Percentiles rank a stretch among this genome's conserved stretches.
These are phyloP conservation scores for Aspergillus pseudoglaucus DNA, from an alignment of 2,329 filamentous ascomycete genomes.

Conservation along the genomic window DNA sequence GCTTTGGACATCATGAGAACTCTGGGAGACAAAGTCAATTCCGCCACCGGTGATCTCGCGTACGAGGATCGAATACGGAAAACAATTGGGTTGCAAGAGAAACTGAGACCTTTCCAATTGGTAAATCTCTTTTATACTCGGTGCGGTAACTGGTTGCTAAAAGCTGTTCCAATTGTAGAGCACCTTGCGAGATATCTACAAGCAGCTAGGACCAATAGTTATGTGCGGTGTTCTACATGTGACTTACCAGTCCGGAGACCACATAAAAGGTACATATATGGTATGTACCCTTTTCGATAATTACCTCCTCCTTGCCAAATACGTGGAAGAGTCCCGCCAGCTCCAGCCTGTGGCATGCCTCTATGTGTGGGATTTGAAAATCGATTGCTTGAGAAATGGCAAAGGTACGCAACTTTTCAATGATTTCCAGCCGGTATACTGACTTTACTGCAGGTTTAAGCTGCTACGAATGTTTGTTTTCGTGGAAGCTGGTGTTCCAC, in stretches of 20 bases:
- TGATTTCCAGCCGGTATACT: constrained; percentile 11
- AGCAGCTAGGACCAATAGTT: constrained; percentile 70
- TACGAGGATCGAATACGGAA: constrained; percentile 67
- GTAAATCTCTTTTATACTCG: constrained; percentile 40
- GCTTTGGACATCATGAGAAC: constrained; percentile 65
- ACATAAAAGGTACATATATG: constrained; percentile 72
- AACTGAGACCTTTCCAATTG: constrained; percentile 66
- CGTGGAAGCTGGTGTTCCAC: constrained; percentile 89
- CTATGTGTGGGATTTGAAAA: constrained; percentile 43
- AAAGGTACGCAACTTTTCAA: constrained; percentile 19
- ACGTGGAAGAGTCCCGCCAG: constrained; percentile 56
- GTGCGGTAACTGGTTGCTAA: neutral
- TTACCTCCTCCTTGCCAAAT: constrained; percentile 68
- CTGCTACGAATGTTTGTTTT: constrained; percentile 77
- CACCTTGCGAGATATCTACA: constrained; percentile 53
- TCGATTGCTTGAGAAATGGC: constrained; percentile 30
- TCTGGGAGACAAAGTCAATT: constrained; percentile 72
- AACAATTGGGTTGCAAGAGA: constrained; percentile 78
- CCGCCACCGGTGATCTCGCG: constrained; percentile 68
- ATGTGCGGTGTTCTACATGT: constrained; percentile 79
- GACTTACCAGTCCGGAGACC: constrained; percentile 67
- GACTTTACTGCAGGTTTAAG: constrained; percentile 58
- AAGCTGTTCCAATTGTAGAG: constrained; percentile 13
- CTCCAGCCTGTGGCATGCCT: constrained; percentile 74
- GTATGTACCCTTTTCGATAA: constrained; percentile 77